A percentile compares a stretch with the other conserved stretches of the same genome.
Conservation (phyloP, 2,329 filamentous ascomycete species). For the Trichoderma sp. region DNA sequence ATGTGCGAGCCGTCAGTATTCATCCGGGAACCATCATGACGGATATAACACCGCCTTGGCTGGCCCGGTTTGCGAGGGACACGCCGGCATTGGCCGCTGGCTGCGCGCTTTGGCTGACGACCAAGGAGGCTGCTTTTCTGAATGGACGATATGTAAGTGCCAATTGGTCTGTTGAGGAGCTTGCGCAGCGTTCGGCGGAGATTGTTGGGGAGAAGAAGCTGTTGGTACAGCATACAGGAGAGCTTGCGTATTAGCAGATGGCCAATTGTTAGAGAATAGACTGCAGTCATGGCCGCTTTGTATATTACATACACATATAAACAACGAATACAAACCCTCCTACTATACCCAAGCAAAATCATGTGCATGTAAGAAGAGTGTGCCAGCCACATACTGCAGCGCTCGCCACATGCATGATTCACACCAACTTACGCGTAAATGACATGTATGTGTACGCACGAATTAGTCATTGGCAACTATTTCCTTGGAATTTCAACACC, state of each 20-base stretch:
- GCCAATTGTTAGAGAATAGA: not conserved
- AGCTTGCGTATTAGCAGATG: not conserved
- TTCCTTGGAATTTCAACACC: not conserved
- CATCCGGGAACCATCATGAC: slow-evolving; percentile 17
- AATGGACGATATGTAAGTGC: slow-evolving; percentile 3
- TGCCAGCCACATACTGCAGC: not conserved
- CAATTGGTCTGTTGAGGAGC: slow-evolving; percentile 23
- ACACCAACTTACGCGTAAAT: too few relatives aligned
- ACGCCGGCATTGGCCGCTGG: slow-evolving; percentile 13
- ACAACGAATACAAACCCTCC: not conserved
- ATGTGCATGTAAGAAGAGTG: not conserved
- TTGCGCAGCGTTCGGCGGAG: not conserved
- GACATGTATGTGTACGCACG: not conserved
- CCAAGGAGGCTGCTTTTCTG: slow-evolving; percentile 11
- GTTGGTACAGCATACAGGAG: not conserved
- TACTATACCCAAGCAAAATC: not conserved
- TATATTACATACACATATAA: not conserved
- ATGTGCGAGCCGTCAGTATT: slow-evolving; percentile 8
- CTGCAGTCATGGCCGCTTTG: not conserved
- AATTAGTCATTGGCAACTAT: not conserved
- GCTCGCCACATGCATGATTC: not conserved
- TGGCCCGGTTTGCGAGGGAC: not conserved
- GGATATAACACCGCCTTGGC: not conserved
- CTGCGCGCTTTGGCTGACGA: slow-evolving; percentile 14
- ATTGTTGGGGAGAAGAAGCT: slow-evolving; percentile 5